Evolutionary conservation across 2,329 filamentous ascomycete genomes (phyloP).

Genomic region (Camptophora hylomeconis): DNA sequence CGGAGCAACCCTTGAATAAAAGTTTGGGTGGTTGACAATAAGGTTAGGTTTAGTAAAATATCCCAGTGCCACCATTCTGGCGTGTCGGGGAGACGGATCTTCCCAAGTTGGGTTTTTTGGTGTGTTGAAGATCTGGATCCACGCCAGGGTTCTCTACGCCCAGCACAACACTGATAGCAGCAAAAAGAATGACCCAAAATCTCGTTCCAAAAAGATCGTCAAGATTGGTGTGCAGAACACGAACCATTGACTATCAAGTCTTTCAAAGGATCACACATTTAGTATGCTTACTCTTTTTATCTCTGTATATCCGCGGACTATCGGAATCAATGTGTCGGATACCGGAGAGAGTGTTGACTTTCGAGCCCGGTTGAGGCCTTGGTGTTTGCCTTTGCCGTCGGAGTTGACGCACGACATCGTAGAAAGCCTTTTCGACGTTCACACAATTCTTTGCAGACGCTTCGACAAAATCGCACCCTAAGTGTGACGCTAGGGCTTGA

Average conservation of each 20-base stretch:
- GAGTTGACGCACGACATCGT: slow-evolving; percentile 87
- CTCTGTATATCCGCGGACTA: slow-evolving; percentile 13
- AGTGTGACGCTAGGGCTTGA: slow-evolving; percentile 74
- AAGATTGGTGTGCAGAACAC: no score
- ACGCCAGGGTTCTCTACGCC: no score
- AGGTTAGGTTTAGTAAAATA: no score
- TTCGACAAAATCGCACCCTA: slow-evolving; percentile 94
- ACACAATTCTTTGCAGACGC: slow-evolving; percentile 96
- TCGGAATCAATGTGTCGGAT: slow-evolving; percentile 9
- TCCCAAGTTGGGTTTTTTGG: no score
- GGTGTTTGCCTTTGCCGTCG: slow-evolving; percentile 59
- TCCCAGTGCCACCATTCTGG: no score
- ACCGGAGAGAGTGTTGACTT: slow-evolving; percentile 1
- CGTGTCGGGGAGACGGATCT: no score
- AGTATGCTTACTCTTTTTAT: slow-evolving; percentile 10
- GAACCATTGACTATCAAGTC: neutral
- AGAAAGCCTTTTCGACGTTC: slow-evolving; percentile 97
- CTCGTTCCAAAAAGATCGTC: no score
- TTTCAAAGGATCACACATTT: slow-evolving; percentile 17
- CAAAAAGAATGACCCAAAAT: no score
- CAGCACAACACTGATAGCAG: no score
- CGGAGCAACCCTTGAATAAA: no score
- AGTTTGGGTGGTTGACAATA: no score
- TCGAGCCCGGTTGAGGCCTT: slow-evolving; percentile 15
- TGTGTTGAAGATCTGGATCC: no score